Conservation (phyloP, 345 rosid species). For the Syzygium oleosum region DNA sequence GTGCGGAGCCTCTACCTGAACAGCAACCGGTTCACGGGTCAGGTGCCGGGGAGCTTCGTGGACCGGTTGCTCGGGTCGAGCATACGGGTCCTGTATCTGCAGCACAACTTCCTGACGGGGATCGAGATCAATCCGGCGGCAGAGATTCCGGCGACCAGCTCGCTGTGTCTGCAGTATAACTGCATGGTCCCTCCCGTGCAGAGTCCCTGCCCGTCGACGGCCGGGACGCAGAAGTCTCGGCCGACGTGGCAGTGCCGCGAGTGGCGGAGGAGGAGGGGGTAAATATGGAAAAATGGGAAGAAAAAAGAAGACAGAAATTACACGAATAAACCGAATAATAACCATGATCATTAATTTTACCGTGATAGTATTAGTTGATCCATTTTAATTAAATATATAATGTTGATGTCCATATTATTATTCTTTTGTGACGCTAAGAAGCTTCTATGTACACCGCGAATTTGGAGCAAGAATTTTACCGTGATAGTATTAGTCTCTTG, state of each 20-base stretch:
- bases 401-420: not conserved
- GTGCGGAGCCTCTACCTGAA: conserved; percentile 76
- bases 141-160: conserved; percentile 61
- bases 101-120: conserved; percentile 82
- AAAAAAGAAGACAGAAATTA: not conserved
- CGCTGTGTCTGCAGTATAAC: conserved; percentile 81
- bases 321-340: not conserved
- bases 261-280: conserved; percentile 16
- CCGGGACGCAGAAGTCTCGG: conserved; percentile 72
- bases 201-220: conserved; percentile 73
- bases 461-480: not conserved
- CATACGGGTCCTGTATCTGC: conserved; percentile 66
- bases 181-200: conserved; percentile 89
- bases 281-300: not conserved
- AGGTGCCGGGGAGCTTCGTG: conserved; percentile 67
- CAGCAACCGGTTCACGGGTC: conserved; percentile 77
- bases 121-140: conserved; percentile 80
- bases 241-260: conserved; percentile 61
- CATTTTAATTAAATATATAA: not conserved
- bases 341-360: not conserved
- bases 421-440: not conserved
- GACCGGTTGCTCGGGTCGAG: conserved; percentile 49
- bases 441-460: not conserved
- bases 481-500: not conserved
- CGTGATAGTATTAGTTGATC: too few species aligned